Base-by-base conservation (phyloP, 2,329 filamentous ascomycete genomes). In the Colletotrichum echinochloae region DNA sequence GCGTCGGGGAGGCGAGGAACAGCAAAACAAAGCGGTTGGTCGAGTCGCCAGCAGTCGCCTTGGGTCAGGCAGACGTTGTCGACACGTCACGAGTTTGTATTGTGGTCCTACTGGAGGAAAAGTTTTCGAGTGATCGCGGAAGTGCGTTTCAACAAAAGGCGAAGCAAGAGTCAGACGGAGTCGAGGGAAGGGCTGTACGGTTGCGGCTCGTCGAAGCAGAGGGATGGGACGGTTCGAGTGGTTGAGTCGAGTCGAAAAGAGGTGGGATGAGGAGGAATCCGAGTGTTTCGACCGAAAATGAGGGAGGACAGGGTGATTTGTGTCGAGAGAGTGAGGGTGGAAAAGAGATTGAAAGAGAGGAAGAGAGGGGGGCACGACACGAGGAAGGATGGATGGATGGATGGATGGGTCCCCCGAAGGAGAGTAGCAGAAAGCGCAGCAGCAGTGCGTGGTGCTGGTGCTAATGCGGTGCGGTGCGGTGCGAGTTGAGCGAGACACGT, bases 191-290 rank as follows among this genome's bases (percentile, higher is more conserved):
- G 74, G 71, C 72, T 59, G 60, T 72, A 60, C 66, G 70, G 74
- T 75, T 77, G 76, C 75, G 78, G 74, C 76, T 77, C 74, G 76
- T 75, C 73, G 74, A 64, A 75, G 75, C 76, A 77, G 75, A 75
- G 72, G 71, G 69, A 73, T 67, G 37, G 73, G 74, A 73, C 73
- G 73, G 70, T 70, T 70, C 71, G 74, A 74, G 66, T 33, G 28
- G 71, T 35, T 52, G 48, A 46, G 30, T 66, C 62, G 68, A 66
- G 55, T 72, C 72, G 73, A 64, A 62, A 52, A 69, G 46, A 63
- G 30, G 70, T 52, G 65, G 44, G 46, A 56, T 44, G 55, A 66
- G 37, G 56, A 65, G 52, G 64, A 64, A 65, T 61, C 61, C 62
- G 52, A 64, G 63, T 70, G 59, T 44, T 62, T 55, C 66, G 65